phyloP scores from a whole-genome alignment of 306 rosid genomes.

The Malus sieversii region DNA sequence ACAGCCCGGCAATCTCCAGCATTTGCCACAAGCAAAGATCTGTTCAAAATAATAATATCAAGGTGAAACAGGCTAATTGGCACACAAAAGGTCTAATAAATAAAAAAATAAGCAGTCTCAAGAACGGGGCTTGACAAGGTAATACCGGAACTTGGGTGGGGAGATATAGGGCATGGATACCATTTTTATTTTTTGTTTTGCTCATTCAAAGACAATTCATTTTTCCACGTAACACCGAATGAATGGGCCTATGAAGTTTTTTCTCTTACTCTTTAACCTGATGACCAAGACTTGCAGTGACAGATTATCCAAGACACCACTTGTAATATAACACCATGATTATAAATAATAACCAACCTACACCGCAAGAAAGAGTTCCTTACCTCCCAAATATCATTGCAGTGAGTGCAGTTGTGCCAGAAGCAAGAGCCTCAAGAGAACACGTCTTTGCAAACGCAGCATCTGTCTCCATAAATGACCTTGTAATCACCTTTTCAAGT shows the following conservation, averaged over 20 bases:
- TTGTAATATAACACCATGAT: not conserved
- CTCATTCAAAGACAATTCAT: not conserved
- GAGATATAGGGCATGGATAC: not conserved
- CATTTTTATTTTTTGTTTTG: not conserved
- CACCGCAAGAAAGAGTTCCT: slow-evolving; percentile 5
- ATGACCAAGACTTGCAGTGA: not conserved
- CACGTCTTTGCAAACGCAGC: slow-evolving; percentile 67
- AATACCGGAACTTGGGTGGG: too few relatives aligned
- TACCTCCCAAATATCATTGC: slow-evolving; percentile 94
- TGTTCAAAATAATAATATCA: slow-evolving; percentile 16
- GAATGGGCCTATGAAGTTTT: not conserved
- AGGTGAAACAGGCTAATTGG: not conserved
- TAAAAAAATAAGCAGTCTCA: not conserved
- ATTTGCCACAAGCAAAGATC: slow-evolving; percentile 92
- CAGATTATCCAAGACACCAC: not conserved
- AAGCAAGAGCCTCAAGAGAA: slow-evolving; percentile 51
- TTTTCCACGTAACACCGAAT: not conserved
- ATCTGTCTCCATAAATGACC: slow-evolving; percentile 77
- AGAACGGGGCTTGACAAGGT: not conserved
- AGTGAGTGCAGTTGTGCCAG: slow-evolving; percentile 93
- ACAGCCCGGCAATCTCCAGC: slow-evolving; percentile 97
- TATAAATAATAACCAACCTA: not conserved
- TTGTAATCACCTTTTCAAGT: slow-evolving; percentile 85
- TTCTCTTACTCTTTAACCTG: not conserved
- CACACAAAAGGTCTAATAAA: not conserved